Evolutionary conservation across 306 rosid genomes (phyloP).

Genomic region (Castanea mollissima): DNA sequence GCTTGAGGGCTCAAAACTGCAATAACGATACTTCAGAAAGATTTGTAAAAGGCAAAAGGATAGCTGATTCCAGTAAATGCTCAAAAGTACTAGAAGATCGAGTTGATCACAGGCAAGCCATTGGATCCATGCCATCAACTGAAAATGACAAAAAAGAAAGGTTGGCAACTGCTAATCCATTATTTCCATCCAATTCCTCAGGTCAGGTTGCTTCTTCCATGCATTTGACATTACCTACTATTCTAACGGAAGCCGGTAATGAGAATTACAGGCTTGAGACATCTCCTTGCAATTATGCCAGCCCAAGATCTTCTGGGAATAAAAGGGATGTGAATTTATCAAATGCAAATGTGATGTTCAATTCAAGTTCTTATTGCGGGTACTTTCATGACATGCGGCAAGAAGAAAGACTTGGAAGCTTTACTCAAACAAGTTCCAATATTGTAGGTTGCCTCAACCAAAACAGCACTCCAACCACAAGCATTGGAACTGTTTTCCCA

Average conservation of each 20-base stretch:
- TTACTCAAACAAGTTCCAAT: constrained; percentile 2
- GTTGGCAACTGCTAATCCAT: constrained; percentile 7
- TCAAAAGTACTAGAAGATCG: background rate
- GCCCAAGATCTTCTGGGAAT: constrained; percentile 8
- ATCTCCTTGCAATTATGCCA: constrained; percentile 10
- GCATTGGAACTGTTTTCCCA: constrained; percentile 18
- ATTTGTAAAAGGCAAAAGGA: background rate
- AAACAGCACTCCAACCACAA: constrained; percentile 10
- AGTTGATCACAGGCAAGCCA: constrained; percentile 15
- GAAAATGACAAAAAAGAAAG: constrained; percentile 1
- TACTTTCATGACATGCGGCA: constrained; percentile 11
- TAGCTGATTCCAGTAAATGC: background rate
- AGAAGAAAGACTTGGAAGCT: constrained; percentile 18
- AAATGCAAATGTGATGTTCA: constrained; percentile 8
- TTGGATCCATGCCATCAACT: constrained; percentile 13
- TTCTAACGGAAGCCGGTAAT: background rate
- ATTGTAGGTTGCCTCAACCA: constrained; percentile 1
- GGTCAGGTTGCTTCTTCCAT: constrained; percentile 27
- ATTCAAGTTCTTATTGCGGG: constrained; percentile 7
- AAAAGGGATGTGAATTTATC: background rate
- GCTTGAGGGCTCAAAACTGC: constrained; percentile 4
- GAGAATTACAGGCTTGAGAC: background rate
- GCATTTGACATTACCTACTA: constrained; percentile 20
- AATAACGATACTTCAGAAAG: constrained; percentile 4
- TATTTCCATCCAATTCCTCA: constrained; percentile 2